phyloP scores from a whole-genome alignment of 2,329 filamentous ascomycete species.

The Catunica adiposa region DNA sequence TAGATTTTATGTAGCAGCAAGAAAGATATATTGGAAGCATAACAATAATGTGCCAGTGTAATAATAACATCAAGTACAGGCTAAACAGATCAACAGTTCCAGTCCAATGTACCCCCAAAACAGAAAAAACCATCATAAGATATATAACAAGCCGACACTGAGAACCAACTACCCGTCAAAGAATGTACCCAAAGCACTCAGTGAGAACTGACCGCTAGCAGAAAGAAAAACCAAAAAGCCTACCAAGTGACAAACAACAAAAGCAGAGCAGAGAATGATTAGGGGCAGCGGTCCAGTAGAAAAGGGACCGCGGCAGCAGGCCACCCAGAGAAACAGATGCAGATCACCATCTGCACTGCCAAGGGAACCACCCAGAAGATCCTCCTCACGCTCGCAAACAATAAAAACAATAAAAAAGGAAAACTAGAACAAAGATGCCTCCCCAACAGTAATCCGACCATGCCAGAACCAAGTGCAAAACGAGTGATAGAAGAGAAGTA shows the following conservation, averaged over 20 bases:
- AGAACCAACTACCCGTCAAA: neutral
- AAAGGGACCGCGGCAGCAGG: neutral
- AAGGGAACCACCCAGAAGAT: neutral
- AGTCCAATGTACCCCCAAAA: neutral
- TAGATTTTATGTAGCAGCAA: neutral
- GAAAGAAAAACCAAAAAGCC: neutral
- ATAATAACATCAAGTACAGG: neutral
- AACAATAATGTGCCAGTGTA: neutral
- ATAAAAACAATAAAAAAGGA: neutral
- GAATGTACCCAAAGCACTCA: neutral
- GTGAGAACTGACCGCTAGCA: neutral
- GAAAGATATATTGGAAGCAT: neutral
- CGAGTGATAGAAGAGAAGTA: neutral
- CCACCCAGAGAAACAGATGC: neutral
- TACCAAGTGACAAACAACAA: neutral
- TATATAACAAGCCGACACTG: slow-evolving; percentile 1
- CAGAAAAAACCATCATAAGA: slow-evolving; percentile 1
- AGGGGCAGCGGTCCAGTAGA: neutral
- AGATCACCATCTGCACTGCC: neutral
- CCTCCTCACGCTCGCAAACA: neutral
- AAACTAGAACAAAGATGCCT: neutral
- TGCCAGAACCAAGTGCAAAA: neutral
- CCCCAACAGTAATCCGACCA: neutral
- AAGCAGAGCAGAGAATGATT: neutral
- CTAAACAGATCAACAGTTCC: neutral